phyloP scores from a whole-genome alignment of 1,284 basidiomycete species.

The Peniophora sp. region DNA sequence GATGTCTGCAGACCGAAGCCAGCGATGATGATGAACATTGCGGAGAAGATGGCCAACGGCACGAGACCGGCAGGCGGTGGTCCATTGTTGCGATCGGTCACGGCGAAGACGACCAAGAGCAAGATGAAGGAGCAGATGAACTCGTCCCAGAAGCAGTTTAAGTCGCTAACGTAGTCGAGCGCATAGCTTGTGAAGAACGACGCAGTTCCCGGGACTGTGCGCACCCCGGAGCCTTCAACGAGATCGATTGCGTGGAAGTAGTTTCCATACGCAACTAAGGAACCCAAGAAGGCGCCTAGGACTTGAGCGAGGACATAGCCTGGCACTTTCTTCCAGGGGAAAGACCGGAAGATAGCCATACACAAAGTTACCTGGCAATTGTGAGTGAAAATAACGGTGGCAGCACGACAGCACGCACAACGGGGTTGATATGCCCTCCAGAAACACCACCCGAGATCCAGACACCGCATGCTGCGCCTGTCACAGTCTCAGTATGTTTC shows the following conservation, averaged over 20 bases:
- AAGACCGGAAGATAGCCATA: slow-evolving; percentile 60
- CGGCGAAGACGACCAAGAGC: slow-evolving; percentile 35
- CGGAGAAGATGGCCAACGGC: slow-evolving; percentile 47
- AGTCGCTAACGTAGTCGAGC: slow-evolving; percentile 50
- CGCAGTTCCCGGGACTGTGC: slow-evolving; percentile 62
- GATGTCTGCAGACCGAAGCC: slow-evolving; percentile 54
- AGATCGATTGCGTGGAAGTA: slow-evolving; percentile 71
- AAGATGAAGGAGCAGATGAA: slow-evolving; percentile 56
- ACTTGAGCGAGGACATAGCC: slow-evolving; percentile 65
- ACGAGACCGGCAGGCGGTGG: slow-evolving; percentile 41
- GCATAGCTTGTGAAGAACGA: slow-evolving; percentile 66
- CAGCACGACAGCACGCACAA: slow-evolving; percentile 27
- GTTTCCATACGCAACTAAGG: slow-evolving; percentile 64
- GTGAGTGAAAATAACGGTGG: slow-evolving; percentile 21
- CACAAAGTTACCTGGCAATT: slow-evolving; percentile 44
- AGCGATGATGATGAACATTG: slow-evolving; percentile 45
- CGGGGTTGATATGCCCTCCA: slow-evolving; percentile 75
- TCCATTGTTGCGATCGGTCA: slow-evolving; percentile 38
- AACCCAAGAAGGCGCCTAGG: slow-evolving; percentile 62
- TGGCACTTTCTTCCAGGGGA: slow-evolving; percentile 76
- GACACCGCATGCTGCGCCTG: slow-evolving; percentile 32
- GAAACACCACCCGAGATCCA: slow-evolving; percentile 62
- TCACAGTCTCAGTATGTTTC: slow-evolving; percentile 29
- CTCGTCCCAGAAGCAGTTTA: slow-evolving; percentile 56
- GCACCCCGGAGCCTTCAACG: slow-evolving; percentile 56